Evolutionary conservation across 1,284 basidiomycete genomes (phyloP).

Genomic region (Moesziomyces sp.): DNA sequence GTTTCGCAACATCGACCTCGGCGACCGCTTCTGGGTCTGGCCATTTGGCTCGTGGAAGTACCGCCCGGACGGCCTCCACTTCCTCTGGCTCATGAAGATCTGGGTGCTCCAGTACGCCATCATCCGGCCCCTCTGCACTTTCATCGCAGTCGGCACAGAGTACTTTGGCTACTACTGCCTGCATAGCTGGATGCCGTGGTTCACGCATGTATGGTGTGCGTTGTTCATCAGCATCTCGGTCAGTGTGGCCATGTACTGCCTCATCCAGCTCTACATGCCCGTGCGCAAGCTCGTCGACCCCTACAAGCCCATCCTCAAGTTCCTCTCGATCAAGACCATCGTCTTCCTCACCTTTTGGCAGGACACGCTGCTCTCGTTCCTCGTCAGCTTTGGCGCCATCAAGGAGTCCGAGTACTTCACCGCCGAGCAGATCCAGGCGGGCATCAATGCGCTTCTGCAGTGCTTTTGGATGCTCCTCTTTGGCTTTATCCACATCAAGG

Average conservation of each 20-base stretch:
- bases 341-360: slow-evolving; percentile 86
- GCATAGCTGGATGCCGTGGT: slow-evolving; percentile 76
- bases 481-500: slow-evolving; percentile 78
- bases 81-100: slow-evolving; percentile 81
- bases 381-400: slow-evolving; percentile 75
- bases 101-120: slow-evolving; percentile 83
- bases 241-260: slow-evolving; percentile 80
- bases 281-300: slow-evolving; percentile 74
- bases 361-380: slow-evolving; percentile 74
- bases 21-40: slow-evolving; percentile 75
- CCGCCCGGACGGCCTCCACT: slow-evolving; percentile 74
- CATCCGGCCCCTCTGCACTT: slow-evolving; percentile 75
- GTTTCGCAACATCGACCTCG: slow-evolving; percentile 71
- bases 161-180: slow-evolving; percentile 79
- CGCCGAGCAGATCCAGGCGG: slow-evolving; percentile 79
- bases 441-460: slow-evolving; percentile 77
- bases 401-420: slow-evolving; percentile 75
- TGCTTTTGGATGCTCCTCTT: slow-evolving; percentile 77
- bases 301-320: slow-evolving; percentile 76
- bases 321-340: slow-evolving; percentile 77
- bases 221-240: slow-evolving; percentile 78
- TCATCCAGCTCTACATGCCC: slow-evolving; percentile 79
- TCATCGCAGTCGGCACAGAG: slow-evolving; percentile 76
- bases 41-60: slow-evolving; percentile 76
- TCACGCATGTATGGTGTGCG: slow-evolving; percentile 74